phyloP scores from a whole-genome alignment of 2,329 filamentous ascomycete genomes.

The Talaromyces sp. region DNA sequence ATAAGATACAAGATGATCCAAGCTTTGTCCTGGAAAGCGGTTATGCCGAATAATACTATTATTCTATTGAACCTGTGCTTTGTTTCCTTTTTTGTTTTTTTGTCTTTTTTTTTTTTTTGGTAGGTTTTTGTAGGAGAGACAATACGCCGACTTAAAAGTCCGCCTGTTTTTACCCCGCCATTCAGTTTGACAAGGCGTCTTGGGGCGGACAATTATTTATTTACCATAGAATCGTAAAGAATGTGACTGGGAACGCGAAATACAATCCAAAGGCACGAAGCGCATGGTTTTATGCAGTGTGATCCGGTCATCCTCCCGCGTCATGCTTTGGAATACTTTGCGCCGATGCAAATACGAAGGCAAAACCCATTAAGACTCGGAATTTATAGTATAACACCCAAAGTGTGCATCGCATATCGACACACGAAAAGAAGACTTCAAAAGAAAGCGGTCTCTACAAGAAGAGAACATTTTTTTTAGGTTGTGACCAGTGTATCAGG shows the following conservation, averaged over 20 bases:
- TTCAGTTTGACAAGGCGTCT: neutral
- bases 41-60: neutral
- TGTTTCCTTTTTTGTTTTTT: neutral
- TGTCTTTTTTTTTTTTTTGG: too few species aligned
- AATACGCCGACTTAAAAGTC: neutral
- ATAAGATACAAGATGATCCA: neutral
- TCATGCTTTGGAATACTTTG: neutral
- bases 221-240: neutral
- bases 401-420: neutral
- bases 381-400: neutral
- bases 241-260: neutral
- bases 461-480: neutral
- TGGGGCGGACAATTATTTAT: neutral
- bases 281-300: neutral
- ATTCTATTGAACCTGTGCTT: neutral
- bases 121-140: neutral
- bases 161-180: neutral
- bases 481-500: neutral
- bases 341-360: neutral
- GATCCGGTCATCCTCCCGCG: neutral
- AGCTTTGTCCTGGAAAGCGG: neutral
- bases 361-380: neutral
- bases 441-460: neutral
- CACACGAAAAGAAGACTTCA: neutral
- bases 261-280: neutral